phyloP scores from a whole-genome alignment of 2,329 filamentous ascomycete species.

The Colletotrichum melonis region DNA sequence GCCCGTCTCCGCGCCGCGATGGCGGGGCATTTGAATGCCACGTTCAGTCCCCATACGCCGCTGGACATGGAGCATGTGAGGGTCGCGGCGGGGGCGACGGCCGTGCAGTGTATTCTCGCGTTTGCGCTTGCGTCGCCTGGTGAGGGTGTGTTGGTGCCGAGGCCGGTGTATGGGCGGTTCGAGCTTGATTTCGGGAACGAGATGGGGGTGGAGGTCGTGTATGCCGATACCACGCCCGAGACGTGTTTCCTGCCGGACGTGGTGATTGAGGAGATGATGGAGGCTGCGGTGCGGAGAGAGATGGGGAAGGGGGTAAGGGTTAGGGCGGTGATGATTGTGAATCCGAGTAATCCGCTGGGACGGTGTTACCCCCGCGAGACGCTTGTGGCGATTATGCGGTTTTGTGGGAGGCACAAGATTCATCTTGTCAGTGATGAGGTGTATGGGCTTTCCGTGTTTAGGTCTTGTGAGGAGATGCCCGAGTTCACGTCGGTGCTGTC shows the following conservation, averaged over 20 bases:
- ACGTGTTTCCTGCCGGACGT: conserved; percentile 57
- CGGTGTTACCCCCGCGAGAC: conserved; percentile 57
- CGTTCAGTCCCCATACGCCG: conserved; percentile 45
- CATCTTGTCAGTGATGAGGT: conserved; percentile 70
- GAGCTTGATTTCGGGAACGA: conserved; percentile 59
- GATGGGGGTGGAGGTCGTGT: conserved; percentile 52
- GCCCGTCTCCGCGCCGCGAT: conserved; percentile 46
- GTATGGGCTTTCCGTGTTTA: conserved; percentile 64
- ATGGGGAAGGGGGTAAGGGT: conserved; percentile 51
- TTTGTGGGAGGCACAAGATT: conserved; percentile 61
- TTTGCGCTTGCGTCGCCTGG: conserved; percentile 51
- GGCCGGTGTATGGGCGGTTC: conserved; percentile 61
- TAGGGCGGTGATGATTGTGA: conserved; percentile 61
- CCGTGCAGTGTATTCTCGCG: conserved; percentile 52
- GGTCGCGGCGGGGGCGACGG: conserved; percentile 49
- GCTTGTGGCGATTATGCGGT: conserved; percentile 55
- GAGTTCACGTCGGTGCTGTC: conserved; percentile 62
- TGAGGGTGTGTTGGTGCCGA: conserved; percentile 52
- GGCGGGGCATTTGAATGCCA: conserved; percentile 51
- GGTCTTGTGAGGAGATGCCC: conserved; percentile 41
- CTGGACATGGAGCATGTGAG: conserved; percentile 46
- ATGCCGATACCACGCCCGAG: conserved; percentile 54
- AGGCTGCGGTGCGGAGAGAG: conserved; percentile 51
- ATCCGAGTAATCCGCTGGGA: conserved; percentile 65
- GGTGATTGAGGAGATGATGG: conserved; percentile 60